phyloP scores from a whole-genome alignment of 495 filamentous ascomycete species.

The Glonium stellatum region DNA sequence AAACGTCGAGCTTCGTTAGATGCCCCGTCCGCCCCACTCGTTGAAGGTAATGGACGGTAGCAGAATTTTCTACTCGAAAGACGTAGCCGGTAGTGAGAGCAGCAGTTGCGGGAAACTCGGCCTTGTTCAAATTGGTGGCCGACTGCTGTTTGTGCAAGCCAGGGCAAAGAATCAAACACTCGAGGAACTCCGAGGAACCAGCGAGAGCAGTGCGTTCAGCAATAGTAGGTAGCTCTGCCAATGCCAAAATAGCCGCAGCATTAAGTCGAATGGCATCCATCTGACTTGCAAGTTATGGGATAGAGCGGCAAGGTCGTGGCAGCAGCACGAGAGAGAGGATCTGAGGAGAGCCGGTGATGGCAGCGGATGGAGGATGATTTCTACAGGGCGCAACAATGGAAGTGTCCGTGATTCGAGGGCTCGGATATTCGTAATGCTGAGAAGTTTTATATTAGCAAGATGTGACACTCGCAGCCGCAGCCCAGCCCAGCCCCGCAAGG shows the following conservation, averaged over 20 bases:
- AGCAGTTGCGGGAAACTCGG: conserved; percentile 26
- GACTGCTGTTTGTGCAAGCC: conserved; percentile 55
- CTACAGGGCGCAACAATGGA: too few relatives aligned
- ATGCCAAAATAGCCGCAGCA: conserved; percentile 34
- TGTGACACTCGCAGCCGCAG: too few relatives aligned
- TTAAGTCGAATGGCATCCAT: background rate
- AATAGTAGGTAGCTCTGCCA: conserved; percentile 51
- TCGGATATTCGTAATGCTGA: too few relatives aligned
- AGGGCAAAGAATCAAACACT: conserved; percentile 50
- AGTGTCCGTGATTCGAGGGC: too few relatives aligned
- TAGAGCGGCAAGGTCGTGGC: background rate
- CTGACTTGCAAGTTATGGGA: background rate
- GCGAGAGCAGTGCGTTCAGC: conserved; percentile 48
- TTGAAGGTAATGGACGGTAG: conserved; percentile 28
- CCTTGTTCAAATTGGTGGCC: conserved; percentile 36
- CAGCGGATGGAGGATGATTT: too few relatives aligned
- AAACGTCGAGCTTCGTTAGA: background rate
- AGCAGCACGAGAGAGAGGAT: background rate
- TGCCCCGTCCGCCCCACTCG: conserved; percentile 11
- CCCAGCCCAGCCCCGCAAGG: too few relatives aligned
- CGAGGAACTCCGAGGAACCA: conserved; percentile 46
- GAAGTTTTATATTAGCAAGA: too few relatives aligned
- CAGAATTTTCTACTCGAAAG: conserved; percentile 31
- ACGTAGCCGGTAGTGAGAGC: conserved; percentile 25
- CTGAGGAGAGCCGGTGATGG: too few relatives aligned